phyloP scores from a whole-genome alignment of 2,329 filamentous ascomycete genomes.

The Xylaria sp. region DNA sequence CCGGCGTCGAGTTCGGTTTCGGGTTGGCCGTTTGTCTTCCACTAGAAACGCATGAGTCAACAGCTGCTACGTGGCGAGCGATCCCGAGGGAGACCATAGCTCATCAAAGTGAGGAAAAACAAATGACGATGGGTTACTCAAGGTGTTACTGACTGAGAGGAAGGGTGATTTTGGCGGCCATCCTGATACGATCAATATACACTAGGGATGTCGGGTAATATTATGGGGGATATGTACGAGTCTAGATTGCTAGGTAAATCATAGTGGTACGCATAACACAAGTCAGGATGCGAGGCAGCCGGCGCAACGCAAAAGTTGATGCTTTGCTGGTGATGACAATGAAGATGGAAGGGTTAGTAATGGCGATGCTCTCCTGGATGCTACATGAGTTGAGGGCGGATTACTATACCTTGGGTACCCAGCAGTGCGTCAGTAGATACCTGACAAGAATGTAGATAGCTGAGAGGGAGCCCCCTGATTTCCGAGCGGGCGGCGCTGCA shows the following conservation, averaged over 20 bases:
- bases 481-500: not conserved
- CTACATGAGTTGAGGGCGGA: conserved; percentile 19
- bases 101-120: not conserved
- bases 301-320: conserved; percentile 14
- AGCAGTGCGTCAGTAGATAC: not conserved
- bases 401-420: not conserved
- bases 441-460: not conserved
- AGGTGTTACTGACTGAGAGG: conserved; percentile 40
- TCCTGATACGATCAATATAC: conserved; percentile 30
- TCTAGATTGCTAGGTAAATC: conserved; percentile 3
- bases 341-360: not conserved
- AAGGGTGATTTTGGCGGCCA: conserved; percentile 48
- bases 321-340: conserved; percentile 1
- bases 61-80: not conserved
- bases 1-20: conserved; percentile 44
- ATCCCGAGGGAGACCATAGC: not conserved
- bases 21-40: conserved; percentile 47
- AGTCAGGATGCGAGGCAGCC: conserved; percentile 3
- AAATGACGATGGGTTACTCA: not conserved
- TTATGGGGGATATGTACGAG: conserved; percentile 6
- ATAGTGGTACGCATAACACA: conserved; percentile 19
- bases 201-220: not conserved
- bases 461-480: not conserved
- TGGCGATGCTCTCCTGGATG: not conserved
- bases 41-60: conserved; percentile 28